These are phyloP conservation scores for Diatrype stigma DNA, from an alignment of 2,329 filamentous ascomycete species.

Conservation along the genomic window DNA sequence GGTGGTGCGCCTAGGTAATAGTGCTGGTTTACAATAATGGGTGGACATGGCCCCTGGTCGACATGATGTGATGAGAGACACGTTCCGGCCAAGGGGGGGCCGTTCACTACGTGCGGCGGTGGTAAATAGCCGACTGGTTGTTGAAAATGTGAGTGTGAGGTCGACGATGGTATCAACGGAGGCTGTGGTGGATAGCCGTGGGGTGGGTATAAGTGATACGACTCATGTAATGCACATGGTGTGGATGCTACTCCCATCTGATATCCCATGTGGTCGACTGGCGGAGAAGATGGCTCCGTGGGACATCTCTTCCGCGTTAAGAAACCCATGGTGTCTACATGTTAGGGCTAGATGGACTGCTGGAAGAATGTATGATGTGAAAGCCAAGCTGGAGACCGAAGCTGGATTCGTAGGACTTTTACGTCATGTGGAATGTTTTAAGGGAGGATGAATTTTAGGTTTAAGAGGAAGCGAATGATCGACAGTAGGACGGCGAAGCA, in stretches of 20 bases:
- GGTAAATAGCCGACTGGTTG: conserved; percentile 9
- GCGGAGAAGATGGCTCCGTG: conserved; percentile 15
- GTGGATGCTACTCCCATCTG: conserved; percentile 6
- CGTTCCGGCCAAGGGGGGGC: conserved; percentile 17
- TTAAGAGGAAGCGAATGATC: background rate
- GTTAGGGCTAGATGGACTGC: background rate
- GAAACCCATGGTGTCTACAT: conserved; percentile 23
- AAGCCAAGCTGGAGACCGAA: too few species aligned
- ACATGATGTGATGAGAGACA: conserved; percentile 22
- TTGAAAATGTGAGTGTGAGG: background rate
- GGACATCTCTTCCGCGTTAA: conserved; percentile 21
- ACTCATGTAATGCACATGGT: conserved; percentile 1
- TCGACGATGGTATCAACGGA: background rate
- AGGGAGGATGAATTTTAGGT: background rate
- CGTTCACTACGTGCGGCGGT: conserved; percentile 13
- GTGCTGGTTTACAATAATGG: conserved; percentile 49
- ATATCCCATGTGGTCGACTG: conserved; percentile 11
- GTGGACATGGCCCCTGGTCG: conserved; percentile 25
- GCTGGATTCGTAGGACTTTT: background rate
- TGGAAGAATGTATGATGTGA: too few species aligned
- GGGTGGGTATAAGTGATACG: background rate
- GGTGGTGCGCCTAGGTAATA: conserved; percentile 38
- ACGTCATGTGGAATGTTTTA: background rate
- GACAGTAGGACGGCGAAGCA: background rate
- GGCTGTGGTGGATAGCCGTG: background rate